phyloP scores from a whole-genome alignment of 371 early-diverging fungal species.

The Syncephalastrum racemosum region DNA sequence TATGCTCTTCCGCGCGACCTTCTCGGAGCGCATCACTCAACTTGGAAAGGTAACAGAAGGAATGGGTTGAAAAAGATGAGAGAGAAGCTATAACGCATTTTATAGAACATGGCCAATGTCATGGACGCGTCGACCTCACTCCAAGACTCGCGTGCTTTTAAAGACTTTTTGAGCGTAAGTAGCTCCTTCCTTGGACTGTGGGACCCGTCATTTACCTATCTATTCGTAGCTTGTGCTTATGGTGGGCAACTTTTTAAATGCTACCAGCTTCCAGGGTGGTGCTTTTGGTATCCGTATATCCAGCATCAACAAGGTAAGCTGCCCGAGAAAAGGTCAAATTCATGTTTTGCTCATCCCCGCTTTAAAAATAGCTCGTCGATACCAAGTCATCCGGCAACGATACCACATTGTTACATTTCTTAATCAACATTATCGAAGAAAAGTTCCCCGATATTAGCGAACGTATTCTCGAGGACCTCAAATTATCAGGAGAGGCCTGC shows the following conservation, averaged over 20 bases:
- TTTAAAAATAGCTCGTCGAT: conserved; percentile 62
- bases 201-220: background rate
- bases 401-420: conserved; percentile 79
- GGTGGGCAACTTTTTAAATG: conserved; percentile 93
- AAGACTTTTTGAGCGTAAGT: conserved; percentile 55
- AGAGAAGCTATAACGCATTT: conserved; percentile 3
- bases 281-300: conserved; percentile 90
- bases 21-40: conserved; percentile 70
- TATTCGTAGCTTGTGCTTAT: conserved; percentile 73
- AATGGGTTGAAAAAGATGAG: background rate
- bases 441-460: conserved; percentile 63
- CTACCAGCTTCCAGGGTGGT: conserved; percentile 83
- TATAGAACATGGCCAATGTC: conserved; percentile 50
- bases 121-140: conserved; percentile 57
- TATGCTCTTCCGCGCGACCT: conserved; percentile 74
- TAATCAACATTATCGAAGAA: conserved; percentile 68
- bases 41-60: conserved; percentile 55
- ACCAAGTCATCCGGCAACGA: conserved; percentile 72
- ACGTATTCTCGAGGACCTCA: conserved; percentile 64
- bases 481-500: conserved; percentile 74
- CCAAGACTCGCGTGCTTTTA: conserved; percentile 52
- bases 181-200: background rate
- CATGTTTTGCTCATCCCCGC: background rate
- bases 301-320: conserved; percentile 76
- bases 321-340: background rate